phyloP scores from a whole-genome alignment of 2,329 filamentous ascomycete genomes.

The Grosmannia penicillata region DNA sequence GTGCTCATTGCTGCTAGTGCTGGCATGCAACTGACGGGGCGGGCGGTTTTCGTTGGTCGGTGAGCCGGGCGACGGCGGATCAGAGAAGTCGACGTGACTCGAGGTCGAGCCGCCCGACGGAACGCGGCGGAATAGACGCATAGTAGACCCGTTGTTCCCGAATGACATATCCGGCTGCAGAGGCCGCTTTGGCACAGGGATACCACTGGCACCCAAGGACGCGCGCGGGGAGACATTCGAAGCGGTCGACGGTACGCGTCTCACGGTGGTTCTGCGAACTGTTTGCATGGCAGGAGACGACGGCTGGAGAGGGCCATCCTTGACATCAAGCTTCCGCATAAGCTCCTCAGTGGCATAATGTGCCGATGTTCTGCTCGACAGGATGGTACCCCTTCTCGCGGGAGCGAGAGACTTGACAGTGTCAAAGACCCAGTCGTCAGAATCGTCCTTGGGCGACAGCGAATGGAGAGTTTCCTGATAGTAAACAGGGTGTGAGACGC shows the following conservation, averaged over 20 bases:
- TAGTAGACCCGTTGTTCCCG: slow-evolving; percentile 83
- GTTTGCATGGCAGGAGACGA: slow-evolving; percentile 39
- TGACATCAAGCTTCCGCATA: slow-evolving; percentile 44
- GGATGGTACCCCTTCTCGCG: slow-evolving; percentile 33
- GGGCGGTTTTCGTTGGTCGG: slow-evolving; percentile 50
- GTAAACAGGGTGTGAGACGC: slow-evolving; percentile 60
- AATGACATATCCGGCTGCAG: slow-evolving; percentile 84
- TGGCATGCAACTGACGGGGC: slow-evolving; percentile 12
- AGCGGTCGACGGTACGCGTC: slow-evolving; percentile 28
- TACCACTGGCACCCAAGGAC: not conserved
- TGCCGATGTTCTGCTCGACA: slow-evolving; percentile 40
- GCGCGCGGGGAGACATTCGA: slow-evolving; percentile 13
- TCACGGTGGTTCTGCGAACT: slow-evolving; percentile 43
- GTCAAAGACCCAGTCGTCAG: slow-evolving; percentile 91
- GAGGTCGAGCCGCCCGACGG: slow-evolving; percentile 49
- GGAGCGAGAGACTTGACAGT: slow-evolving; percentile 65
- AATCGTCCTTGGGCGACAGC: slow-evolving; percentile 49
- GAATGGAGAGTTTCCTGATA: slow-evolving; percentile 85
- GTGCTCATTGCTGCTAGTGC: slow-evolving; percentile 29
- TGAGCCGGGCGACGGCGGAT: slow-evolving; percentile 22
- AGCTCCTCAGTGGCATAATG: slow-evolving; percentile 45
- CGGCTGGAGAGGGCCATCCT: slow-evolving; percentile 43
- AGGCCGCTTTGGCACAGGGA: slow-evolving; percentile 52
- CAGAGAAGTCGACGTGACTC: slow-evolving; percentile 18
- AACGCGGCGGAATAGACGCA: slow-evolving; percentile 80